Evolutionary conservation across 208 protist species (phyloP), one percentile per base, ranked within the genome.

Genomic region (Crithidia sp.): DNA sequence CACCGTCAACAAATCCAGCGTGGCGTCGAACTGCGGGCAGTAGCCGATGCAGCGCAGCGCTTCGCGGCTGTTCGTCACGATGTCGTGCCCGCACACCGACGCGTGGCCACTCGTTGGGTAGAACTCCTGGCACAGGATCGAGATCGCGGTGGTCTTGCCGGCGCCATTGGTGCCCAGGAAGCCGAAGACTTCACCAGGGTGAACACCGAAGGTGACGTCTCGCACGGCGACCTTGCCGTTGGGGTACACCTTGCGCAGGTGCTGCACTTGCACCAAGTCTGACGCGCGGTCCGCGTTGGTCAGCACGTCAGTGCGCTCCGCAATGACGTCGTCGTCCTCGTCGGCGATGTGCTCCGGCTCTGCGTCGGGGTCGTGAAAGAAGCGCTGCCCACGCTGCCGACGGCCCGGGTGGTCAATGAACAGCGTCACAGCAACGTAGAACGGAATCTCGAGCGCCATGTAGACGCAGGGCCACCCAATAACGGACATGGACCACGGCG

Each of bases 21-120:
- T 75, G 36, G 98, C 87, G 77, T 98, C 97, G 80, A 98, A 98
- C 79, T 99, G 98, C 45, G 97, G 96, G 79, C 97, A 99, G 56
- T 99, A 96, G 45, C 98, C 98, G 57, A 98, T 84, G 73, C 83
- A 88, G 55, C 59, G 79, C 70, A 84, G 69, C 47, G 82, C 85
- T 59, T 83, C 73, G 16, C 60, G 39, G 74, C 85, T 83, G 43
- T 89, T 44, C 2, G 43, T 36, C 0, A 90, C 83, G 63, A 90
- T 88, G 68, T 94, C 85, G 43, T 87, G 67, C 9, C 88, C 85
- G 54, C 82, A 82, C 8, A 95, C 76, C 36, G 63, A 70, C 6
- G 80, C 91, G 43, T 78, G 67, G 10, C 94, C 94, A 62, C 81
- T 79, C 4, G 89, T 92, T 5, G 90, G 87, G 17, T 81, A 67